Evolutionary conservation across 495 filamentous ascomycete species (phyloP).

Genomic region (Immersiella caudata): DNA sequence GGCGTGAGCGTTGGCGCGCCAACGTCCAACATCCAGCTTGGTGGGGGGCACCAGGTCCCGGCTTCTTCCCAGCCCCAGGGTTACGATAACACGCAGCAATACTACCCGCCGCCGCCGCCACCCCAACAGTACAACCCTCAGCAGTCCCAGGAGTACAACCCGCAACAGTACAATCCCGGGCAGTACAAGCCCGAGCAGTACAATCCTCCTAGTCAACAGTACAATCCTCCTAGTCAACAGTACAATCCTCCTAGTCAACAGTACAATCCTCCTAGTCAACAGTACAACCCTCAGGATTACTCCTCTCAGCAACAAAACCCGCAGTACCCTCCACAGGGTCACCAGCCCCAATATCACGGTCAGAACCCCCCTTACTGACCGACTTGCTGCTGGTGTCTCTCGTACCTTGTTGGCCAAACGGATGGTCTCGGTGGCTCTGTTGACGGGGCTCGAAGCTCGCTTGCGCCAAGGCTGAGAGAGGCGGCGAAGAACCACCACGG

Average conservation of each 20-base stretch:
- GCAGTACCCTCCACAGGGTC: background rate
- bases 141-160: slow-evolving; percentile 7
- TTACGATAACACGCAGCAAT: slow-evolving; percentile 22
- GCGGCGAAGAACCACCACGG: too few species aligned
- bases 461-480: too few species aligned
- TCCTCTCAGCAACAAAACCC: background rate
- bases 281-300: background rate
- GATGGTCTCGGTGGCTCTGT: too few species aligned
- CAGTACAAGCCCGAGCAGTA: background rate
- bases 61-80: slow-evolving; percentile 3
- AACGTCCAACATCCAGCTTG: slow-evolving; percentile 30
- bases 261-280: slow-evolving; percentile 2
- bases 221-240: slow-evolving; percentile 2
- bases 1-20: slow-evolving; percentile 37
- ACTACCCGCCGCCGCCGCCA: slow-evolving; percentile 24
- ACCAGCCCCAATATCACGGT: background rate
- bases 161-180: slow-evolving; percentile 7
- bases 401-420: too few species aligned
- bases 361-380: background rate
- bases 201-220: slow-evolving; percentile 19
- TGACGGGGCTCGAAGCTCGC: too few species aligned
- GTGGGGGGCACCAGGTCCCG: slow-evolving; percentile 31
- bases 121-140: slow-evolving; percentile 19
- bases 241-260: background rate
- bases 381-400: too few species aligned